These are phyloP conservation scores for Dissophora globulifera DNA, from an alignment of 192 early-diverging fungal genomes.

Conservation along the genomic window DNA sequence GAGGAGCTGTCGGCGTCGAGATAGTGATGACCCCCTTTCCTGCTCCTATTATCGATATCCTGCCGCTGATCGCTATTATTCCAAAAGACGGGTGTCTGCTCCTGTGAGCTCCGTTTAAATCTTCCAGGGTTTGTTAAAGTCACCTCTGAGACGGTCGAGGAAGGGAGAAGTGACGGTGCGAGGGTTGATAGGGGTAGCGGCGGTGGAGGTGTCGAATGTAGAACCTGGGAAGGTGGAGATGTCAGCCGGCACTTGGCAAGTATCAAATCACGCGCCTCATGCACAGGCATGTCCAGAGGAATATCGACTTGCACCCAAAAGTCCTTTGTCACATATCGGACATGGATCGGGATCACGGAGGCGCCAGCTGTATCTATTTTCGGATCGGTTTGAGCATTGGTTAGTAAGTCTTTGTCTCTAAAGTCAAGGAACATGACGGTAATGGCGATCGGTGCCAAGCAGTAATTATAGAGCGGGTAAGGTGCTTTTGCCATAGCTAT, in stretches of 20 bases:
- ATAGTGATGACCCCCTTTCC: no score
- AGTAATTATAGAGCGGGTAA: neutral
- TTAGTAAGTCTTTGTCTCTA: no score
- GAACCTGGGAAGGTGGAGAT: constrained; percentile 7
- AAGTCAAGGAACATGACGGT: neutral
- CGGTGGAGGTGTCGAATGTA: no score
- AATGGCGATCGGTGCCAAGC: neutral
- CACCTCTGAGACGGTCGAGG: no score
- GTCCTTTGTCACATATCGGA: constrained; percentile 43
- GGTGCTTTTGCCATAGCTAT: no score
- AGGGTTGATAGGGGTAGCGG: no score
- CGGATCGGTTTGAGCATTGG: neutral
- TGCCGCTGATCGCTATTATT: no score
- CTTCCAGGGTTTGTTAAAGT: no score
- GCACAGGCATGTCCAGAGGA: constrained; percentile 34
- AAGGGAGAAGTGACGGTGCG: no score
- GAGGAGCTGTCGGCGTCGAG: neutral
- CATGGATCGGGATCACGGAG: constrained; percentile 33
- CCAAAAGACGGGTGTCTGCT: no score
- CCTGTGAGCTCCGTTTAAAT: no score
- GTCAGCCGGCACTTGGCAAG: constrained; percentile 30
- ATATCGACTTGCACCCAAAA: constrained; percentile 42
- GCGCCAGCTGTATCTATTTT: constrained; percentile 8
- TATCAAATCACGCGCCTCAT: constrained; percentile 33
- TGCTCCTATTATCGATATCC: no score